Percentiles rank a stretch among this genome's conserved stretches.
Conservation (phyloP, 768 basidiomycete genomes). For the Russula ochroleuca region DNA sequence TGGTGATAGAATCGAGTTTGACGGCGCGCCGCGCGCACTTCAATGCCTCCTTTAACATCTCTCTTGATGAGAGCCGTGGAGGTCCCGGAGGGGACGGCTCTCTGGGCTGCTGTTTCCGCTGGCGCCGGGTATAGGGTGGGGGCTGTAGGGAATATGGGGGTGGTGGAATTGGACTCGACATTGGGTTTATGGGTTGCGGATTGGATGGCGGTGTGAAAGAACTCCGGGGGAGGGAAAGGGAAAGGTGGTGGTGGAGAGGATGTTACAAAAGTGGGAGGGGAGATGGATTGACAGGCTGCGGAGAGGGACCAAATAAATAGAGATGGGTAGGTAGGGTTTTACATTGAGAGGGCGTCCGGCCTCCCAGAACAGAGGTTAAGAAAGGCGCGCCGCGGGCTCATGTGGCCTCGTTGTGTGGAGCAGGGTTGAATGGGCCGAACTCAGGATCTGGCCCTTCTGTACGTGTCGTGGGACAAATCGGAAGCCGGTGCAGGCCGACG, state of each 20-base stretch:
- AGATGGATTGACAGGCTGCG: not conserved
- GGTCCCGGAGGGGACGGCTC: not conserved
- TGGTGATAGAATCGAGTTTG: slow-evolving; percentile 1
- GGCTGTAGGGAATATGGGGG: not conserved
- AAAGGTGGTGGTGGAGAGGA: not conserved
- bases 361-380: not conserved
- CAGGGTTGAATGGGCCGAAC: too few species aligned
- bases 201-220: not conserved
- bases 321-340: not conserved
- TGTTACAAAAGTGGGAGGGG: not conserved
- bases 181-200: not conserved
- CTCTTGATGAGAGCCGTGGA: slow-evolving; percentile 5
- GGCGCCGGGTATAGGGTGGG: not conserved
- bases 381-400: not conserved
- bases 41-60: slow-evolving; percentile 5
- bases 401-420: not conserved
- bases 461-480: too few species aligned
- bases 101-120: not conserved
- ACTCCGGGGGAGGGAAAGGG: not conserved
- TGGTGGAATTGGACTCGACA: not conserved
- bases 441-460: too few species aligned
- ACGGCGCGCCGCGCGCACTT: slow-evolving; percentile 16
- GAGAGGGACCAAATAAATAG: not conserved
- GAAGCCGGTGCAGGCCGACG: too few species aligned
- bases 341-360: too few species aligned